Evolutionary conservation across 805 yeast genomes (phyloP), one percentile per base, ranked within the genome.

Genomic region (Ogataea trehaloabstinens): DNA sequence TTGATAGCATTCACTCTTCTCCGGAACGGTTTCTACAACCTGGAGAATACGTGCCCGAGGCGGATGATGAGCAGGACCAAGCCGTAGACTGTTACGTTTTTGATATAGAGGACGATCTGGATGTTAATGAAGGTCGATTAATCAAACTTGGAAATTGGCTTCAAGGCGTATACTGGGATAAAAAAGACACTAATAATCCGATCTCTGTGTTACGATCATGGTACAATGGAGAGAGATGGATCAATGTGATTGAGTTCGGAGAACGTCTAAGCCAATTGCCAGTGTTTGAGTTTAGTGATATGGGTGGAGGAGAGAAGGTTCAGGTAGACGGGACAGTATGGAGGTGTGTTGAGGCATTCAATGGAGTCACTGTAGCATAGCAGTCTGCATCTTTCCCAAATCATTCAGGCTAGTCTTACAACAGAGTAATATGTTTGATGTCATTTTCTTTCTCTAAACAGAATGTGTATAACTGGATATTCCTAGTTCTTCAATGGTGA

Each of bases 121-220:
- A 45, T 0, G 35, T 44, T 3, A 55, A 47, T 3, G 56, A 65
- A 19, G 84, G 82, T 1, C 61, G 72, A 30, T 49, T 69, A n/a
- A 62, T 77, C 5, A 53, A 63, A 24, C 54, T 74, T 11, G 82
- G 80, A 4, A 65, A 67, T 31, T 77, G 80, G 78, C 51, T 62
- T 3, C 80, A 76, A 53, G 82, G 78, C 0, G 42, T 78, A 1
- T 40, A 73, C 3, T 67, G 63, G 63, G 49, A 54, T 33, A 58
- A 49, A 28, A 7, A 22, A 50, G 43, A 65, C 40, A 49, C 42
- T 5, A 49, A 45, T 4, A 24, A 28, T 7, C 61, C 60, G n/a
- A 48, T 56, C 7, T 40, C 50, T 5, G 44, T 49, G 13, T 35
- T 56, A 11, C 45, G 63, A 16, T 20, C 39, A 21, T 47, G 41